Conservation (phyloP, 192 early-diverging fungal genomes). For the Diversispora epigaea region DNA sequence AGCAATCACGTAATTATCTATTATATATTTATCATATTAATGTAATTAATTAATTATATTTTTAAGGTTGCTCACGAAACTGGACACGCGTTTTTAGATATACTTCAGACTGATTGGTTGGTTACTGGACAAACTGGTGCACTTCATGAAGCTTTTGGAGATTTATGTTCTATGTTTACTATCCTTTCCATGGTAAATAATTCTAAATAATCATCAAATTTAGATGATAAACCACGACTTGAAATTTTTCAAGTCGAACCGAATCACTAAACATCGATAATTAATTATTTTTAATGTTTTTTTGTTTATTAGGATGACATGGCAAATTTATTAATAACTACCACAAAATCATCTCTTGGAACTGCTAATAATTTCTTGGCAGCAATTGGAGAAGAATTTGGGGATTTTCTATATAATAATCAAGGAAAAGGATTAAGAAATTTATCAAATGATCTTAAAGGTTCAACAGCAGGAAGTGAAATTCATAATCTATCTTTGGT, state of each 20-base stretch:
- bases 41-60: too few species aligned
- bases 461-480: not conserved
- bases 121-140: slow-evolving; percentile 11
- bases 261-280: not conserved
- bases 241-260: too few species aligned
- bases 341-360: slow-evolving; percentile 7
- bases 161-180: slow-evolving; percentile 1
- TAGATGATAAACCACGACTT: not conserved
- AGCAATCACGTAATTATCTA: too few species aligned
- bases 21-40: too few species aligned
- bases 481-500: slow-evolving; percentile 10
- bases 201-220: not conserved
- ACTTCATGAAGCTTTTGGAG: slow-evolving; percentile 24
- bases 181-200: slow-evolving; percentile 11
- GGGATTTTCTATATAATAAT: not conserved
- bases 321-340: not conserved
- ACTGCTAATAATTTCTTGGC: slow-evolving; percentile 2
- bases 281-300: not conserved
- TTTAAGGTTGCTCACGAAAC: not conserved
- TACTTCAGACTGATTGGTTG: not conserved
- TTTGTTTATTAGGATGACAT: not conserved
- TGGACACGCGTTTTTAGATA: slow-evolving; percentile 1
- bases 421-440: slow-evolving; percentile 22
- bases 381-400: slow-evolving; percentile 23
- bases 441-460: slow-evolving; percentile 1